Evolutionary conservation across 805 yeast species (phyloP), one percentile per base, ranked within the genome.

Genomic region (Kluyveromyces aestuarii): DNA sequence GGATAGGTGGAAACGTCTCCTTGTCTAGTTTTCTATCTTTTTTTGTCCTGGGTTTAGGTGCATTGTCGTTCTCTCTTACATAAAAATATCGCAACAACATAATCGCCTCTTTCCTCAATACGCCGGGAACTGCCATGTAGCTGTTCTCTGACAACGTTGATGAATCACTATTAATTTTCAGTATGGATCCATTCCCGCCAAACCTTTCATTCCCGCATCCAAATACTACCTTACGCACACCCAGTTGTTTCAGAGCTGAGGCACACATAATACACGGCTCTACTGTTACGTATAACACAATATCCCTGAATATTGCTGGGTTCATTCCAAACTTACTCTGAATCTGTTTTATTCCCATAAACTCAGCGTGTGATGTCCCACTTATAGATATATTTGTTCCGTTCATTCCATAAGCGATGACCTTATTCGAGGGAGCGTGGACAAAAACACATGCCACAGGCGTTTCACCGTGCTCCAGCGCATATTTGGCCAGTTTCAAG

Each of bases 261-360:
- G 96, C 98, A 70, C 99, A 93, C 99, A 93, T 93, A 8, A 93
- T 84, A 62, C 99, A 93, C 0, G 99, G 99, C 66, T 93, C 99
- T 0, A 93, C 97, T 0, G 98, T 89, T 25, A 93, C 99, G 64
- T 89, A 91, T 8, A 93, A 72, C 30, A 79, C 81, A 2, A 86
- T 72, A 25, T 81, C 76, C 37, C 65, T 58, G 57, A 87, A 79
- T 9, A 77, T 62, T 1, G 61, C 52, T 21, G 58, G 53, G 16
- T 55, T 49, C 2, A 50, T 46, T 16, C 56, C 60, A 47, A 47
- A 36, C 43, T 66, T 59, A 5, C 60, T 53, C 37, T 75, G 63
- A 8, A 84, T 75, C 27, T 67, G 62, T 41, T 80, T 80, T 14
- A 88, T 82, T 0, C 91, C 96, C 50, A 84, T 74, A 55, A 93